A percentile compares a stretch with the other conserved stretches of the same genome.
Conservation (phyloP, 2,329 filamentous ascomycete species). For the Verticillium nonalfalfae region DNA sequence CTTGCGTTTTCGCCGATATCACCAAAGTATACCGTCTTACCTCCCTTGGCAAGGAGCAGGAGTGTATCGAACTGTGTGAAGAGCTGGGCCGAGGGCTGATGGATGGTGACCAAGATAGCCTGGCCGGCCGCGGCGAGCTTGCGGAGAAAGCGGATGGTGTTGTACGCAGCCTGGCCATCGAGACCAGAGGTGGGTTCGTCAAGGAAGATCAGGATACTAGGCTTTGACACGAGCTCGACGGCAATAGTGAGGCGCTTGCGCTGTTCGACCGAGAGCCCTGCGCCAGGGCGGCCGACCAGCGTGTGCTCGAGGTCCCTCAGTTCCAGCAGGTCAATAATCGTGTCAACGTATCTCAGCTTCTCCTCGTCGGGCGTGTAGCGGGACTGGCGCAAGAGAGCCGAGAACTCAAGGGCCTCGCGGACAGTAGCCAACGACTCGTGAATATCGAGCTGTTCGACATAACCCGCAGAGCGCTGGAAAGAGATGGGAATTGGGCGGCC, state of each 20-base stretch:
- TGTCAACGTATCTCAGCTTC: constrained; percentile 60
- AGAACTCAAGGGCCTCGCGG: constrained; percentile 61
- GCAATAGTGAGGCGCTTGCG: constrained; percentile 63
- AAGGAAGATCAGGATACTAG: constrained; percentile 56
- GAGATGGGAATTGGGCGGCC: constrained; percentile 2
- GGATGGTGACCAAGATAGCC: constrained; percentile 44
- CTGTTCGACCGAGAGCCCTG: constrained; percentile 42
- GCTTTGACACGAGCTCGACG: constrained; percentile 63
- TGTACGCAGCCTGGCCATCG: constrained; percentile 25
- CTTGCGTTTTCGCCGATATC: constrained; percentile 72
- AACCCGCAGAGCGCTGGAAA: constrained; percentile 5
- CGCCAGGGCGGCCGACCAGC: constrained; percentile 38
- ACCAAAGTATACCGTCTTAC: constrained; percentile 77
- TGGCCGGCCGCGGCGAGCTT: constrained; percentile 53
- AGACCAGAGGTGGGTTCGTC: constrained; percentile 56
- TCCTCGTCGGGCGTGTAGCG: constrained; percentile 45
- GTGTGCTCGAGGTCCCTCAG: constrained; percentile 59
- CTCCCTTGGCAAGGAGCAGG: constrained; percentile 45
- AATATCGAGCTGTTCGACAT: constrained; percentile 17
- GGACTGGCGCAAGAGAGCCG: constrained; percentile 57
- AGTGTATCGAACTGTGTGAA: constrained; percentile 53
- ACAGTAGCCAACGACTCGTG: constrained; percentile 56
- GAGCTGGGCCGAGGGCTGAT: constrained; percentile 50
- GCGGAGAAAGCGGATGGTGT: constrained; percentile 35
- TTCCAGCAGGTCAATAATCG: constrained; percentile 60